A percentile compares a stretch with the other conserved stretches of the same genome.
Conservation (phyloP, 2,329 filamentous ascomycete species). For the Ophiosphaerella herpotricha region DNA sequence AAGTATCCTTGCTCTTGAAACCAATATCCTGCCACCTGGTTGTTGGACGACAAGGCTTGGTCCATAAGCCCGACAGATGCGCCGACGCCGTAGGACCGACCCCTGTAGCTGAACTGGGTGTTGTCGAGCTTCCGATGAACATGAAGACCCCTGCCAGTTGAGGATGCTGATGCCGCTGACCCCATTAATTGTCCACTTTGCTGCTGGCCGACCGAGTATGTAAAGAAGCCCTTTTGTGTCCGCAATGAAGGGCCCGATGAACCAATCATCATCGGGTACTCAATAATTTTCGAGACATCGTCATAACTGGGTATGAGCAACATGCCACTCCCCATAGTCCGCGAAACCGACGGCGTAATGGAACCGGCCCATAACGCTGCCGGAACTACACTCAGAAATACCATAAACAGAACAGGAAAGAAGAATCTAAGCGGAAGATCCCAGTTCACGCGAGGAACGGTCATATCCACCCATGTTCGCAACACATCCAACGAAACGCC, state of each 20-base stretch:
- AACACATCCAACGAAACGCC: slow-evolving; percentile 32
- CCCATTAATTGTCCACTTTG: slow-evolving; percentile 29
- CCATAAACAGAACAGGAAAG: slow-evolving; percentile 25
- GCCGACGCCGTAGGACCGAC: slow-evolving; percentile 51
- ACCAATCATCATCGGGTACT: slow-evolving; percentile 34
- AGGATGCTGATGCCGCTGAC: slow-evolving; percentile 29
- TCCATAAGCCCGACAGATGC: slow-evolving; percentile 43
- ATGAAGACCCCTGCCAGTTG: slow-evolving; percentile 13
- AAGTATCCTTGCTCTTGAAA: slow-evolving; percentile 44
- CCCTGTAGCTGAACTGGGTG: slow-evolving; percentile 32
- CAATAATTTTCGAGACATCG: slow-evolving; percentile 30
- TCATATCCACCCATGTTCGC: slow-evolving; percentile 35
- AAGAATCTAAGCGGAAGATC: slow-evolving; percentile 36
- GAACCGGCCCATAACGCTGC: slow-evolving; percentile 37
- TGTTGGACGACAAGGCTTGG: slow-evolving; percentile 17
- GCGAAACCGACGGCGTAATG: slow-evolving; percentile 29
- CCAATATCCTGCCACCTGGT: slow-evolving; percentile 30
- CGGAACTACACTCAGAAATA: slow-evolving; percentile 31
- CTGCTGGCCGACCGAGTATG: slow-evolving; percentile 31
- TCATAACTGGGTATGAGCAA: slow-evolving; percentile 28
- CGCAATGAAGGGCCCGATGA: slow-evolving; percentile 28
- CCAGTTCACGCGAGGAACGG: slow-evolving; percentile 31
- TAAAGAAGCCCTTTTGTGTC: slow-evolving; percentile 31
- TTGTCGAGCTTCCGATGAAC: slow-evolving; percentile 35
- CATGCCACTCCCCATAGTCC: slow-evolving; percentile 18